These are phyloP conservation scores for Sanghuangporus weigelae DNA, from an alignment of 1,284 basidiomycete species.

Conservation along the genomic window DNA sequence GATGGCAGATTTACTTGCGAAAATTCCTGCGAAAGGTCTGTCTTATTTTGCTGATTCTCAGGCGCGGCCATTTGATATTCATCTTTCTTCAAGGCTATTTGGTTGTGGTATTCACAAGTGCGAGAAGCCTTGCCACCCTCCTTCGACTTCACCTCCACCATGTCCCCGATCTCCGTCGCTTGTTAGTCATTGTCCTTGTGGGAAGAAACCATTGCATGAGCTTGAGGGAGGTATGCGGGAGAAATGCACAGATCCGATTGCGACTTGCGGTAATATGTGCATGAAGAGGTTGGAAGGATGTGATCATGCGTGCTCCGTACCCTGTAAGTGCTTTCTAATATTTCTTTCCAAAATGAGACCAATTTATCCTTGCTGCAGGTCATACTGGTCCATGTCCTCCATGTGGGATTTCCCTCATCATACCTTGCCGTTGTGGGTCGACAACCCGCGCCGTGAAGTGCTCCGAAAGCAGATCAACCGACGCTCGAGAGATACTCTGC, in stretches of 20 bases:
- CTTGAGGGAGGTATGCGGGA: slow-evolving; percentile 35
- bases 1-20: slow-evolving; percentile 30
- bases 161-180: slow-evolving; percentile 73
- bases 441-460: slow-evolving; percentile 52
- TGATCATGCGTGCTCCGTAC: slow-evolving; percentile 58
- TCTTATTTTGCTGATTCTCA: slow-evolving; percentile 7
- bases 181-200: slow-evolving; percentile 78
- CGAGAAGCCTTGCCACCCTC: slow-evolving; percentile 66
- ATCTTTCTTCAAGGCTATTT: slow-evolving; percentile 44
- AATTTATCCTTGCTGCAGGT: slow-evolving; percentile 15
- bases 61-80: background rate
- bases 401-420: slow-evolving; percentile 59
- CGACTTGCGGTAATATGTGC: slow-evolving; percentile 71
- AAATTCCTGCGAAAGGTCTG: slow-evolving; percentile 54
- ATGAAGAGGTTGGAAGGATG: slow-evolving; percentile 59
- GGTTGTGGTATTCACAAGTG: slow-evolving; percentile 77
- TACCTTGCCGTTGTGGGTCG: slow-evolving; percentile 78
- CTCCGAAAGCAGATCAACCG: slow-evolving; percentile 34
- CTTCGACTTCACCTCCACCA: slow-evolving; percentile 46
- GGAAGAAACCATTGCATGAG: slow-evolving; percentile 37
- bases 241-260: slow-evolving; percentile 70
- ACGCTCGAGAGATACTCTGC: slow-evolving; percentile 60
- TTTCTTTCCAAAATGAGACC: background rate
- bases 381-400: slow-evolving; percentile 72
- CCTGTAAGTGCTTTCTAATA: slow-evolving; percentile 28